Conservation (phyloP, 1,139 yeast genomes). For the Citeromyces siamensis region DNA sequence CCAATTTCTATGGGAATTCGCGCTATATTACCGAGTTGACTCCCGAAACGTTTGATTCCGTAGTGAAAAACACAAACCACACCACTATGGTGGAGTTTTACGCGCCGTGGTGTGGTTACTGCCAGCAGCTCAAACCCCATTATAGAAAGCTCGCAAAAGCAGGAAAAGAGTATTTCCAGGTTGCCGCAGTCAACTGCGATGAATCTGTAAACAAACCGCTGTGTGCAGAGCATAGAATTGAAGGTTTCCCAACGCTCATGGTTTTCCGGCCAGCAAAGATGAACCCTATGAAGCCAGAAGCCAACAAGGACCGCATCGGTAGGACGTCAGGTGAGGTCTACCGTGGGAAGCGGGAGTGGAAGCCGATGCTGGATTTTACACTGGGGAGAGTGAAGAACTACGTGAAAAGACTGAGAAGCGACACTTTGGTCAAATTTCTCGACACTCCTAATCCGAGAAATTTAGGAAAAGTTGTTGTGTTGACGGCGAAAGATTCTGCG, state of each 20-base stretch:
- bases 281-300: conserved; percentile 15
- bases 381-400: conserved; percentile 60
- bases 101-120: conserved; percentile 96
- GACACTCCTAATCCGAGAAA: conserved; percentile 12
- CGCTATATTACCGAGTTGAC: conserved; percentile 40
- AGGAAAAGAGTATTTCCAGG: conserved; percentile 49
- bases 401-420: conserved; percentile 35
- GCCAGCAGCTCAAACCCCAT: conserved; percentile 43
- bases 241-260: conserved; percentile 75
- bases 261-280: conserved; percentile 76
- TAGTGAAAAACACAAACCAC: conserved; percentile 56
- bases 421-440: conserved; percentile 21
- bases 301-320: conserved; percentile 12
- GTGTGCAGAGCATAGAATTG: conserved; percentile 54
- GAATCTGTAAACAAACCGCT: conserved; percentile 48
- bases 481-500: conserved; percentile 31
- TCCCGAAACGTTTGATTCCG: conserved; percentile 46
- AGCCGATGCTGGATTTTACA: conserved; percentile 45
- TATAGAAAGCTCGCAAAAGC: conserved; percentile 52
- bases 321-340: conserved; percentile 55
- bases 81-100: conserved; percentile 83
- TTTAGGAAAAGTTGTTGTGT: conserved; percentile 29
- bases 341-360: conserved; percentile 54
- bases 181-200: conserved; percentile 87
- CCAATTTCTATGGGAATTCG: conserved; percentile 22